Conservation (phyloP, 2,329 filamentous ascomycete species). For the Aureobasidium vineae region DNA sequence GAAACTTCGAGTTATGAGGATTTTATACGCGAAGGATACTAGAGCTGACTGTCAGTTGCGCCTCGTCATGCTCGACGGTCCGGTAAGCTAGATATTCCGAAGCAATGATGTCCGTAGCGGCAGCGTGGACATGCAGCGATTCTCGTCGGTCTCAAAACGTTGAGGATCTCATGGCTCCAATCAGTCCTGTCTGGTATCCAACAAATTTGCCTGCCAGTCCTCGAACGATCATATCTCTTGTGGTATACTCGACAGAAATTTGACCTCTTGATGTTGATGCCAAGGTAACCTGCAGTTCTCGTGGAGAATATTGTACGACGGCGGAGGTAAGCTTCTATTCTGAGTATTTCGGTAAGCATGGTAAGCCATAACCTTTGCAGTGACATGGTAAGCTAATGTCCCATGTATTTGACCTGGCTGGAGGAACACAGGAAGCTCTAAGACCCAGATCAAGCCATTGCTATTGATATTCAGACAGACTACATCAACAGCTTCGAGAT, state of each 20-base stretch:
- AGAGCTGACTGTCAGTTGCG: constrained; percentile 18
- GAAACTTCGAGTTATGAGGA: not conserved
- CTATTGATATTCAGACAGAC: not conserved
- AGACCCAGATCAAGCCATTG: not conserved
- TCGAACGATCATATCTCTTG: not conserved
- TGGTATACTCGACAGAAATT: not conserved
- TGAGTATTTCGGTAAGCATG: constrained; percentile 1
- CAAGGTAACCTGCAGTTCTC: constrained; percentile 3
- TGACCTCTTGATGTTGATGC: not conserved
- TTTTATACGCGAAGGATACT: constrained; percentile 14
- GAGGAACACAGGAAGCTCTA: not conserved
- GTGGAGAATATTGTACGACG: not conserved
- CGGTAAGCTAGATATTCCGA: constrained; percentile 1
- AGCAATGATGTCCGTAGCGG: constrained; percentile 9
- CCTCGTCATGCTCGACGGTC: not conserved
- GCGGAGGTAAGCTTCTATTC: constrained; percentile 14
- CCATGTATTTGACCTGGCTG: too few species aligned
- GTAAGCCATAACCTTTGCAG: not conserved
- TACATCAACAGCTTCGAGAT: not conserved
- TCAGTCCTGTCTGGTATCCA: not conserved
- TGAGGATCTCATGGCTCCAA: not conserved
- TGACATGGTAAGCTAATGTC: not conserved
- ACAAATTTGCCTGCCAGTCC: too few species aligned
- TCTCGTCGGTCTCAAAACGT: not conserved
- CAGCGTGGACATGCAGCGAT: constrained; percentile 6